Percentiles rank a stretch among this genome's conserved stretches.
Conservation (phyloP, 108 stramenopile species). For the Nannochloropsis gaditana region DNA sequence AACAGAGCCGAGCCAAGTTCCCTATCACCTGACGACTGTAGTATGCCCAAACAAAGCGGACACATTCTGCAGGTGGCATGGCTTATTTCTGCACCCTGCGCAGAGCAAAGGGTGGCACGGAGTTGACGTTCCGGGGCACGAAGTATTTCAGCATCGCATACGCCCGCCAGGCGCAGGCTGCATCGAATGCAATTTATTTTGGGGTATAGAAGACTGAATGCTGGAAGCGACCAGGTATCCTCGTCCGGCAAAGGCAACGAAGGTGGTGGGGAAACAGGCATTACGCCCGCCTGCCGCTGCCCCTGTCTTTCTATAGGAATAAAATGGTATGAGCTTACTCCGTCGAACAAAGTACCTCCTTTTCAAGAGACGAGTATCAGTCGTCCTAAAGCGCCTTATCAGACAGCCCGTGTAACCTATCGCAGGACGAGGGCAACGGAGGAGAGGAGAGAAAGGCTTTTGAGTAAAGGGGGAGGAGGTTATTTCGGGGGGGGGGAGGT, state of each 20-base stretch:
- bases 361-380: no score
- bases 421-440: no score
- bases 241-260: background rate
- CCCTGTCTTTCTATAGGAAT: no score
- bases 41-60: background rate
- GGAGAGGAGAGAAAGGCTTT: no score
- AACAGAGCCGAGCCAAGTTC: background rate
- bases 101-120: background rate
- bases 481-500: no score
- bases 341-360: no score
- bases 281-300: background rate
- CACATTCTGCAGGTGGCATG: background rate
- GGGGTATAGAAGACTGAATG: background rate
- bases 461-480: no score
- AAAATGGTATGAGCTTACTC: no score
- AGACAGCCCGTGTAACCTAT: no score
- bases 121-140: background rate
- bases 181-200: background rate
- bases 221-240: background rate
- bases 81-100: no score
- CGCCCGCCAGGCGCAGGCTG: background rate
- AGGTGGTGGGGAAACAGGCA: background rate
- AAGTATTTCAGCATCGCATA: background rate
- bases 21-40: background rate
- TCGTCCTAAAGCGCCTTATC: no score